Percentiles rank a stretch among this genome's conserved stretches.
Evolutionary conservation across 2,329 filamentous ascomycete genomes (phyloP).

Genomic region (Alternaria novae-zelandiae): DNA sequence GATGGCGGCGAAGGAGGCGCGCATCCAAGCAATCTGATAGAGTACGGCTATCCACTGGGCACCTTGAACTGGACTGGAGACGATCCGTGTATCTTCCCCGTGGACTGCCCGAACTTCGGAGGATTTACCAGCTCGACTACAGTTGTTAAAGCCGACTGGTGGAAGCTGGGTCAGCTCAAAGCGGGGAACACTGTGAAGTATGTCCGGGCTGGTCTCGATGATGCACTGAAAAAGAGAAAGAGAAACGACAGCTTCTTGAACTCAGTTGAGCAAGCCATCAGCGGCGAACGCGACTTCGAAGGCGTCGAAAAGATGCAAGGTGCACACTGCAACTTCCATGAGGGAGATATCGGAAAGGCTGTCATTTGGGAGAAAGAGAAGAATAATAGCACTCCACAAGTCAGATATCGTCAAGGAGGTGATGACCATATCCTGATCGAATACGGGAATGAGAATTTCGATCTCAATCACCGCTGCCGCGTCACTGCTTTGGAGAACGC

Average conservation of each 20-base stretch:
- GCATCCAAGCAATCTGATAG: constrained; percentile 63
- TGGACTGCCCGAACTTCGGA: constrained; percentile 66
- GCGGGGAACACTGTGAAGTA: constrained; percentile 63
- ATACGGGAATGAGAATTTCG: constrained; percentile 62
- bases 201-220: constrained; percentile 58
- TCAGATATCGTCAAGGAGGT: constrained; percentile 40
- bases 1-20: constrained; percentile 69
- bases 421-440: constrained; percentile 63
- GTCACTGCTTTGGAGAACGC: constrained; percentile 61
- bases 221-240: constrained; percentile 56
- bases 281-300: constrained; percentile 20
- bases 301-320: constrained; percentile 32
- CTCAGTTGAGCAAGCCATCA: constrained; percentile 50
- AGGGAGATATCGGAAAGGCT: constrained; percentile 34
- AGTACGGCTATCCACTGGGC: constrained; percentile 64
- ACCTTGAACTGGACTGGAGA: constrained; percentile 68
- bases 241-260: constrained; percentile 55
- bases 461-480: constrained; percentile 64
- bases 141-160: constrained; percentile 63
- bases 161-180: constrained; percentile 68
- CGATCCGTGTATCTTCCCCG: constrained; percentile 64
- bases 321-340: constrained; percentile 36
- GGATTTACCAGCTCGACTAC: constrained; percentile 65
- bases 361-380: constrained; percentile 38
- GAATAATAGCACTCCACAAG: constrained; percentile 26